Evolutionary conservation across 129 eudicot genomes (phyloP).

Genomic region (Gnaphalium uliginosum): DNA sequence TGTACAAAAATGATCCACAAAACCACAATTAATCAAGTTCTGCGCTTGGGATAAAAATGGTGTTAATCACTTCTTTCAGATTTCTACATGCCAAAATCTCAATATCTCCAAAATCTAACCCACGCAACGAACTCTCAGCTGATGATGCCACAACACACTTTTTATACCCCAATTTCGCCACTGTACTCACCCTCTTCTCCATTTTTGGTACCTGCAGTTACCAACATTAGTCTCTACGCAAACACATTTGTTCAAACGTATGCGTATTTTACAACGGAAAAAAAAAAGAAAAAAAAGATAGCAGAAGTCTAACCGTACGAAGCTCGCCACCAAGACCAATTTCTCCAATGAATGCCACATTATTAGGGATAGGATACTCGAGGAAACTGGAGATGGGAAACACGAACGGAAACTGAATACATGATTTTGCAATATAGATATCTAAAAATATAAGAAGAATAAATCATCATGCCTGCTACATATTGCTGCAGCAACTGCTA

Average conservation of each 20-base stretch:
- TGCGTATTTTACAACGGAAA: neutral
- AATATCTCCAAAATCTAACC: conserved; percentile 41
- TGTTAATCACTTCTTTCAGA: conserved; percentile 78
- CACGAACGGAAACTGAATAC: neutral
- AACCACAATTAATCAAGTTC: conserved; percentile 5
- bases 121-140: conserved; percentile 42
- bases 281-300: neutral
- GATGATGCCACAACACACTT: conserved; percentile 71
- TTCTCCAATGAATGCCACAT: conserved; percentile 92
- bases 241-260: neutral
- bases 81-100: conserved; percentile 70
- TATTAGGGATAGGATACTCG: conserved; percentile 74
- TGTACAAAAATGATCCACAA: conserved; percentile 26
- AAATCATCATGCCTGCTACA: conserved; percentile 74
- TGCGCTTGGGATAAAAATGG: conserved; percentile 48
- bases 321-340: conserved; percentile 93
- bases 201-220: conserved; percentile 64
- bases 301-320: conserved; percentile 53
- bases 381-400: conserved; percentile 61
- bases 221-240: neutral
- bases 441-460: neutral
- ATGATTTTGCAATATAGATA: neutral
- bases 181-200: conserved; percentile 77
- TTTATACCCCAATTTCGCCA: conserved; percentile 78
- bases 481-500: conserved; percentile 95